Percentiles rank a stretch among this genome's conserved stretches.
Evolutionary conservation across 768 basidiomycete species (phyloP).

Genomic region (Udeniomyces megalosporus): DNA sequence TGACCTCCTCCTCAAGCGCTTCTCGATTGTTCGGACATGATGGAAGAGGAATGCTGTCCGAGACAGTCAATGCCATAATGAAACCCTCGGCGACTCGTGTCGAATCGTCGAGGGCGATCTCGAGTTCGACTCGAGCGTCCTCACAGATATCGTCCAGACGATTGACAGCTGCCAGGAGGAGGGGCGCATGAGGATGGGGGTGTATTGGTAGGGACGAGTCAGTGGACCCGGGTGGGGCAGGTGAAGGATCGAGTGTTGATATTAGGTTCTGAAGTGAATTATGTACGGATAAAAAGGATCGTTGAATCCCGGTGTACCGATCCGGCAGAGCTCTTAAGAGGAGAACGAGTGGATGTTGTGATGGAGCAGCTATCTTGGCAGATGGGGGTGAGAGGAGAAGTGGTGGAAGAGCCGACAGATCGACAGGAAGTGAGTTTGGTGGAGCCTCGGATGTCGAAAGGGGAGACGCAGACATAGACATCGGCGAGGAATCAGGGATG

Average conservation of each 20-base stretch:
- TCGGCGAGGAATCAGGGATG: too few relatives aligned
- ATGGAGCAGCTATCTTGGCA: neutral
- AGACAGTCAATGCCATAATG: slow-evolving; percentile 46
- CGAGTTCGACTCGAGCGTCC: slow-evolving; percentile 65
- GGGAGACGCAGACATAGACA: too few relatives aligned
- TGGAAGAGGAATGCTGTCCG: too few relatives aligned
- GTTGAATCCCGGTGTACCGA: neutral
- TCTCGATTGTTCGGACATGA: too few relatives aligned
- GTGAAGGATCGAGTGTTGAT: neutral
- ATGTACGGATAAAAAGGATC: neutral
- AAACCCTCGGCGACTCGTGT: slow-evolving; percentile 49
- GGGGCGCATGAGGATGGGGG: neutral
- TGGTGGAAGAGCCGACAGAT: neutral
- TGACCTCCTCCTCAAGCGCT: too few relatives aligned
- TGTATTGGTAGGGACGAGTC: neutral
- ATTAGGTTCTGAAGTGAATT: slow-evolving; percentile 1
- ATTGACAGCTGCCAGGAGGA: slow-evolving; percentile 41
- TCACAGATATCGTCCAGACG: slow-evolving; percentile 59
- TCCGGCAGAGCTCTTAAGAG: neutral
- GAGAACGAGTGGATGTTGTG: neutral
- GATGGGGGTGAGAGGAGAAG: neutral
- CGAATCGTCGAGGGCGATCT: slow-evolving; percentile 61
- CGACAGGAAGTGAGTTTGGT: neutral
- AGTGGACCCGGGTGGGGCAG: neutral
- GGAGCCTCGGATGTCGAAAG: too few relatives aligned